Base-by-base conservation (phyloP, 495 filamentous ascomycete species). In the Penicillium riverlandense region DNA sequence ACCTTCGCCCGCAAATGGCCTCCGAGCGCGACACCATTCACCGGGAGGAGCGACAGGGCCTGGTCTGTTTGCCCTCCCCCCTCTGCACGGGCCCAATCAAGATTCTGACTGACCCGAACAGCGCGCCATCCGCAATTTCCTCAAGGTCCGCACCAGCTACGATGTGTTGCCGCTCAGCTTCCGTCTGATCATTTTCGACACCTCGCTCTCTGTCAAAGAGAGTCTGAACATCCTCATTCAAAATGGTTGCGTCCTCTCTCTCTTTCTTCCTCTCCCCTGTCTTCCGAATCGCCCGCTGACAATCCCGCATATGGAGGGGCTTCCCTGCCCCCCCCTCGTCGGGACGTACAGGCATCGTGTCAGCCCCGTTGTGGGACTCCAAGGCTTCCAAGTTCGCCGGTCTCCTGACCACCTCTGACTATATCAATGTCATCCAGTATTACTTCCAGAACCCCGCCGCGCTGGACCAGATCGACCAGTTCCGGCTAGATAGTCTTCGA, bases 111-210 rank as follows among this genome's bases (percentile, higher is more conserved):
- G 63, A 66, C 50, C 50, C 47, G 48, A 51, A 47, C 46, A 96
- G 90, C 79, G 80, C 70, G 83, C 85, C 44, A 87, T 99, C 59
- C 85, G 92, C 63, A 88, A 95, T 54, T 99, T 99, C 71, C 79
- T 99, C 55, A 96, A 91, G 65, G 86, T 95, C 49, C 84, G 92
- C 50, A 96, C 85, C 31, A 96, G 90, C 59, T 97, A 99, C 75
- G 92, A 99, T 69, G 94, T 99, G 49, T 79, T 99, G 15, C 92
- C 92, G n/a, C 80, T 99, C 38, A 96, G 90, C 47, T 99, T 92
- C 67, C 84, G 92, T 44, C 82, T 99, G 41, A 90, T 99, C 58
- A 80, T 97, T 41, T 86, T 99, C 62, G 92, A 97, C 63, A 97
- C 90, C 37, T 80, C 86, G 44, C 76, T 99, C 39, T 82, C 96